A percentile compares a stretch with the other conserved stretches of the same genome.
Conservation (phyloP, 306 rosid genomes). For the Ormosia semicastrata region DNA sequence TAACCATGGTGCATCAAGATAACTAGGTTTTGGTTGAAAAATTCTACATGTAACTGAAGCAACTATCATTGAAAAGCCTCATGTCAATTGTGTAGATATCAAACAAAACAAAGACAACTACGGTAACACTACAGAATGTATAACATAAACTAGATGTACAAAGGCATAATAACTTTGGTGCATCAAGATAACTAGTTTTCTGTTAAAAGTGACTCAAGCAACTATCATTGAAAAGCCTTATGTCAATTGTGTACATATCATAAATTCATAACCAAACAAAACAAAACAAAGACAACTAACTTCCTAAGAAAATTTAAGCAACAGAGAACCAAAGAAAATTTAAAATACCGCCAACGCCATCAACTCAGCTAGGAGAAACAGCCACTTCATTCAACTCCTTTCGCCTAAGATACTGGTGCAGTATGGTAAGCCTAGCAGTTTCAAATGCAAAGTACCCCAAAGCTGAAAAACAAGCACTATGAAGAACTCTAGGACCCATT, state of each 20-base stretch:
- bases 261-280: background rate
- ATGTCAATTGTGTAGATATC: background rate
- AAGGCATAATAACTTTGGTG: background rate
- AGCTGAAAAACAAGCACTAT: constrained; percentile 88
- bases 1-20: background rate
- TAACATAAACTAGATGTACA: background rate
- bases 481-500: constrained; percentile 91
- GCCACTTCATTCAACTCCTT: constrained; percentile 42
- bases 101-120: background rate
- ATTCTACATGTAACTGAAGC: background rate
- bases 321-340: background rate
- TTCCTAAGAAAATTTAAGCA: background rate
- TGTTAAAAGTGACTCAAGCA: background rate
- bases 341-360: background rate
- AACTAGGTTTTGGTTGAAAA: background rate
- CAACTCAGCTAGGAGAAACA: constrained; percentile 43
- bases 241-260: background rate
- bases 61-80: background rate
- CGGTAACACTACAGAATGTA: no score
- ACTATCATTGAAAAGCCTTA: background rate
- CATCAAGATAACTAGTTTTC: background rate
- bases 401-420: constrained; percentile 56
- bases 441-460: constrained; percentile 92
- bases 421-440: constrained; percentile 75
- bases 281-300: background rate